These are phyloP conservation scores for Myriosclerotinia scirpicola DNA, from an alignment of 2,329 filamentous ascomycete genomes.

Conservation along the genomic window DNA sequence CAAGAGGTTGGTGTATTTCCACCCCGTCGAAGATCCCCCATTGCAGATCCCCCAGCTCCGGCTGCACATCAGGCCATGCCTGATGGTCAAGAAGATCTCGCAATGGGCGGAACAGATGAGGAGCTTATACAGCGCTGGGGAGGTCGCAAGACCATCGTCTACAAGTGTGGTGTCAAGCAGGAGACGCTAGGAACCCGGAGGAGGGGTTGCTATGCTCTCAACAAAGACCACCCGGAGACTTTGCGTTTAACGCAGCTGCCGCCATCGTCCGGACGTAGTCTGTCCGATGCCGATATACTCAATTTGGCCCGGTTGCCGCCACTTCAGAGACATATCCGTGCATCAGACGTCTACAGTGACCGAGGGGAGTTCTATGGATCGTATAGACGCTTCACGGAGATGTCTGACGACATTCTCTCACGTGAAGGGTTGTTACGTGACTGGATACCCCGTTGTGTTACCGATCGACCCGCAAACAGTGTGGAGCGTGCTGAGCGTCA, in stretches of 20 bases:
- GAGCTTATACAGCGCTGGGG: too few species aligned
- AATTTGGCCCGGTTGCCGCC: not conserved
- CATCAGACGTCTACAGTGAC: not conserved
- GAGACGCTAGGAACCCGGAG: too few species aligned
- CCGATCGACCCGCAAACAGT: not conserved
- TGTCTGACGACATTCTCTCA: not conserved
- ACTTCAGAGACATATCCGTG: not conserved
- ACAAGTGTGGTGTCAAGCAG: too few species aligned
- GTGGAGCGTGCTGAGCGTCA: slow-evolving; percentile 1
- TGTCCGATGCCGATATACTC: not conserved
- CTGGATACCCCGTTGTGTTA: not conserved
- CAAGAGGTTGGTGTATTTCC: too few species aligned
- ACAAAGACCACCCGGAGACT: not conserved
- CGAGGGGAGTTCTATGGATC: not conserved
- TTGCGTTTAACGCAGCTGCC: not conserved
- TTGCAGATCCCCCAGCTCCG: too few species aligned
- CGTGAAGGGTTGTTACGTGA: not conserved
- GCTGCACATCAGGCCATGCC: too few species aligned
- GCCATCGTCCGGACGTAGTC: not conserved
- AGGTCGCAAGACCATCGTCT: too few species aligned
- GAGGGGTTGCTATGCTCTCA: too few species aligned
- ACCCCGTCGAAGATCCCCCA: too few species aligned
- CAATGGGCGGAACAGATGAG: too few species aligned
- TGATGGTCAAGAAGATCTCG: too few species aligned
- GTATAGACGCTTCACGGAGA: not conserved